Evolutionary conservation across 345 rosid species (phyloP).

Genomic region (Eutrema japonicum): DNA sequence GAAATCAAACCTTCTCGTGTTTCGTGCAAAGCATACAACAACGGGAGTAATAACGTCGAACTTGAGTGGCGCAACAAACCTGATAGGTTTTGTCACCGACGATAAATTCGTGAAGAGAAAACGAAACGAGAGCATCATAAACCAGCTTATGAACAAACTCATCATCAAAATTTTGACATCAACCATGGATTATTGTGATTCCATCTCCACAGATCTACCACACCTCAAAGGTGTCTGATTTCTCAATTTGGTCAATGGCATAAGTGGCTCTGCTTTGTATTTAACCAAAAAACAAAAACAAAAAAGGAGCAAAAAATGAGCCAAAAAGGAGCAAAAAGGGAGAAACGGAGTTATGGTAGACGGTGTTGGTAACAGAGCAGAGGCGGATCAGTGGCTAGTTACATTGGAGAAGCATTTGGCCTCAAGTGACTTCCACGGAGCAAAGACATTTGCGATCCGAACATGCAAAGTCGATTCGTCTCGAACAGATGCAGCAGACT

Average conservation of each 20-base stretch:
- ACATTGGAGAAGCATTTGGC: conserved; percentile 74
- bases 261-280: neutral
- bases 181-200: conserved; percentile 45
- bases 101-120: no score
- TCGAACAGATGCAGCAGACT: conserved; percentile 54
- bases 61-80: no score
- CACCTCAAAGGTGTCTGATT: conserved; percentile 47
- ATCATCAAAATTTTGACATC: conserved; percentile 59
- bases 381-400: conserved; percentile 69
- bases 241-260: conserved; percentile 7
- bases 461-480: conserved; percentile 70
- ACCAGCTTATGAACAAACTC: conserved; percentile 69
- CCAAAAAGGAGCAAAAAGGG: no score
- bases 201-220: conserved; percentile 52
- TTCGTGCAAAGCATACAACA: no score
- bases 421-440: conserved; percentile 73
- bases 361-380: conserved; percentile 46
- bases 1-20: no score
- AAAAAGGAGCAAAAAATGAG: no score
- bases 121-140: conserved; percentile 95
- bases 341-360: conserved; percentile 40
- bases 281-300: neutral
- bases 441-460: conserved; percentile 68
- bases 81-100: no score
- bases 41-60: no score